Conservation (phyloP, 164 flowering plant genomes). For the Annona cherimola region DNA sequence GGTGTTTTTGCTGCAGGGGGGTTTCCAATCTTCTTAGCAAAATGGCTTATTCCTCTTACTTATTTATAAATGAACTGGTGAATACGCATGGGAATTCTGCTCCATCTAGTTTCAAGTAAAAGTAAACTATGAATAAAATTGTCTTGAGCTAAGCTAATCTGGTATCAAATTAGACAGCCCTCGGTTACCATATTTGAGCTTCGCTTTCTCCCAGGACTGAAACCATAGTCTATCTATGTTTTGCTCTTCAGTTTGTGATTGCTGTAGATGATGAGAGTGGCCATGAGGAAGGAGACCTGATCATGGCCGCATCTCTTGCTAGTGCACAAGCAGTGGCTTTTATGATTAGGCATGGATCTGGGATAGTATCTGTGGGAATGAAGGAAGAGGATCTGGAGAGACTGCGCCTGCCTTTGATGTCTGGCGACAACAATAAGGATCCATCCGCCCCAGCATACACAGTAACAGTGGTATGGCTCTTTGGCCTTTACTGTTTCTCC, state of each 20-base stretch:
- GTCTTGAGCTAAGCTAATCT: too few relatives aligned
- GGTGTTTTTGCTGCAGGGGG: too few relatives aligned
- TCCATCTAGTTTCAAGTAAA: too few relatives aligned
- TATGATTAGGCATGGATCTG: constrained; percentile 80
- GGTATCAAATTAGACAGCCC: too few relatives aligned
- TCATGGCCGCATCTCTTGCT: constrained; percentile 70
- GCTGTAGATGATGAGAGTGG: constrained; percentile 84
- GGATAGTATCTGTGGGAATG: constrained; percentile 89
- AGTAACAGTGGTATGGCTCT: constrained; percentile 63
- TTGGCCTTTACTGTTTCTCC: background rate
- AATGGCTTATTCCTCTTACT: too few relatives aligned
- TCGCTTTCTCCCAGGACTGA: too few relatives aligned
- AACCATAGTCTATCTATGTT: constrained; percentile 2
- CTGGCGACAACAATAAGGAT: constrained; percentile 51
- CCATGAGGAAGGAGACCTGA: constrained; percentile 64
- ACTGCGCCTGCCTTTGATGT: constrained; percentile 72
- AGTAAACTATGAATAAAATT: too few relatives aligned
- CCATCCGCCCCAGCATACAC: constrained; percentile 80
- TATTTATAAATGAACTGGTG: too few relatives aligned
- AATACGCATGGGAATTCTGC: too few relatives aligned
- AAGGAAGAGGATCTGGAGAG: constrained; percentile 77
- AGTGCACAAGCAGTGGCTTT: constrained; percentile 51
- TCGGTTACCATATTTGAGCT: too few relatives aligned
- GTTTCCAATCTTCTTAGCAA: too few relatives aligned
- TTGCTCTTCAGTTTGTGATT: constrained; percentile 64